Evolutionary conservation across 208 protist species (phyloP).

Genomic region (Crithidia sp.): DNA sequence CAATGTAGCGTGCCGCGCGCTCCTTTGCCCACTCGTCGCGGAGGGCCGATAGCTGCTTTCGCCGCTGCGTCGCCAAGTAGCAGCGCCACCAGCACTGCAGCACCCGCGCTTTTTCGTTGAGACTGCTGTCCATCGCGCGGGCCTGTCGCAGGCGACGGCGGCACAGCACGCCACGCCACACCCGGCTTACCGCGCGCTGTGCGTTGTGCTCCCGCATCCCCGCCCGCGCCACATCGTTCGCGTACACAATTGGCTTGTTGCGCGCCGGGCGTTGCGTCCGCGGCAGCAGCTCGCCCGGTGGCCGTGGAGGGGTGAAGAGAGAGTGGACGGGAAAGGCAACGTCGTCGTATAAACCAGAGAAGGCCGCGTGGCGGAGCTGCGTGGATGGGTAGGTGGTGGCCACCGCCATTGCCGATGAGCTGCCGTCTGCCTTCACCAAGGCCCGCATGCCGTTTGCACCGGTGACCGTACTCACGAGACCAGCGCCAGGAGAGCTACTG

Average conservation of each 20-base stretch:
- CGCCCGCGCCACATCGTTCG: slow-evolving; percentile 60
- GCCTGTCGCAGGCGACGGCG: slow-evolving; percentile 64
- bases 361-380: slow-evolving; percentile 18
- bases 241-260: slow-evolving; percentile 44
- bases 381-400: slow-evolving; percentile 11
- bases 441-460: neutral
- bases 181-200: slow-evolving; percentile 63
- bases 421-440: neutral
- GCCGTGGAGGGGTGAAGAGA: slow-evolving; percentile 67
- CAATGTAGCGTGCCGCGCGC: slow-evolving; percentile 47
- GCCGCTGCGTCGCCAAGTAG: slow-evolving; percentile 41
- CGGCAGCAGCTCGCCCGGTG: slow-evolving; percentile 60
- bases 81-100: slow-evolving; percentile 89
- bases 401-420: neutral
- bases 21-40: slow-evolving; percentile 57
- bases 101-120: slow-evolving; percentile 53
- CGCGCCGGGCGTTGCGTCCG: slow-evolving; percentile 54
- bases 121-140: slow-evolving; percentile 42
- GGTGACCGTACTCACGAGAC: neutral
- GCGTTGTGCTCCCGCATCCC: slow-evolving; percentile 69
- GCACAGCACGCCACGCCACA: slow-evolving; percentile 83
- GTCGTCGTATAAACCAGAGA: slow-evolving; percentile 63
- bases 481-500: neutral
- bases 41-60: slow-evolving; percentile 38
- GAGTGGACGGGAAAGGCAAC: slow-evolving; percentile 69